Conservation (phyloP, 805 yeast species). For the Kuraishia floccosa region DNA sequence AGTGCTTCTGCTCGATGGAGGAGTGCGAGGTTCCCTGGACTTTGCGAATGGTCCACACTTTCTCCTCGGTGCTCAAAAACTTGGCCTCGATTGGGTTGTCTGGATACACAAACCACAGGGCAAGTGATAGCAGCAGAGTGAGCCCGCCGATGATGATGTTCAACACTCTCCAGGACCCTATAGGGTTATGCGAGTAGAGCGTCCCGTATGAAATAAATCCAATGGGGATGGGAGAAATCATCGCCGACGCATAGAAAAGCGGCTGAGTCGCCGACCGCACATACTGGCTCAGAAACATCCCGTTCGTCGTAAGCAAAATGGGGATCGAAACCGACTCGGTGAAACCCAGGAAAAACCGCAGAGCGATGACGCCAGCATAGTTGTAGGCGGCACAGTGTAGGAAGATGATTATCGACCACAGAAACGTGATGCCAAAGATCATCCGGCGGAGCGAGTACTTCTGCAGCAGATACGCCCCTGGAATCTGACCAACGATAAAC, state of each 20-base stretch:
- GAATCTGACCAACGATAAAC: slow-evolving; percentile 48
- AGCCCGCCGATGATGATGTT: slow-evolving; percentile 46
- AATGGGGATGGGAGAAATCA: no score
- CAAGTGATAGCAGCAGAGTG: slow-evolving; percentile 27
- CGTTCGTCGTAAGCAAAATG: no score
- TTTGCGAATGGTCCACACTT: slow-evolving; percentile 35
- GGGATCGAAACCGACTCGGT: slow-evolving; percentile 39
- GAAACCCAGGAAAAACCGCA: slow-evolving; percentile 36
- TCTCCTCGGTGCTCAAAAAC: slow-evolving; percentile 36
- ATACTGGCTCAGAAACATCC: no score
- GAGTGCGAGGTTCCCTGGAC: slow-evolving; percentile 24
- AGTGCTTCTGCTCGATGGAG: slow-evolving; percentile 29
- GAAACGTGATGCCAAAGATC: no score
- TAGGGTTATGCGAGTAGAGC: slow-evolving; percentile 11
- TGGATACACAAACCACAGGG: slow-evolving; percentile 33
- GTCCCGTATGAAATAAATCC: slow-evolving; percentile 26
- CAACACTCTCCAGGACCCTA: slow-evolving; percentile 40
- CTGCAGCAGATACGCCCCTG: no score
- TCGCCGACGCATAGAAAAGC: no score
- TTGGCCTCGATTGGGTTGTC: slow-evolving; percentile 42
- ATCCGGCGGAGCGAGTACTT: no score
- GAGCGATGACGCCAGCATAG: slow-evolving; percentile 28
- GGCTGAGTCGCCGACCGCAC: no score
- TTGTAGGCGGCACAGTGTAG: slow-evolving; percentile 29
- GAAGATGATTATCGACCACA: slow-evolving; percentile 32